phyloP scores from a whole-genome alignment of 805 yeast genomes.

The Zygosaccharomyces bisporus region DNA sequence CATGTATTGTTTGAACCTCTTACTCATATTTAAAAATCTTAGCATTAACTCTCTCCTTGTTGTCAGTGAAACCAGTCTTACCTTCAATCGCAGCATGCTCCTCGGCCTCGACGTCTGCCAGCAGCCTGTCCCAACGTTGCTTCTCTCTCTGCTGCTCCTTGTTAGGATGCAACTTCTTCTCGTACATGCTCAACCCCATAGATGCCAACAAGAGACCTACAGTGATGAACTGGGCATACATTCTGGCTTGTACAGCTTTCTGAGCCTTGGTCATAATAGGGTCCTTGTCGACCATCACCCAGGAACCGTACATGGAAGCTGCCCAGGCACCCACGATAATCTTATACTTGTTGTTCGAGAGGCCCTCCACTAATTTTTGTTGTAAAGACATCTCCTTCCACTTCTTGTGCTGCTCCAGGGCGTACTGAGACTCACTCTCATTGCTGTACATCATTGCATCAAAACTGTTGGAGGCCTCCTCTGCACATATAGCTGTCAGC shows the following conservation, averaged over 20 bases:
- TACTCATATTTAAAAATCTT: slow-evolving; percentile 32
- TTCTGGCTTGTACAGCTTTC: slow-evolving; percentile 83
- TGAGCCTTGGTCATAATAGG: slow-evolving; percentile 71
- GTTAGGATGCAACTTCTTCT: slow-evolving; percentile 50
- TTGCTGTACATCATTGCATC: slow-evolving; percentile 59
- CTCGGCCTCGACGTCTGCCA: slow-evolving; percentile 43
- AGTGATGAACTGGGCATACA: slow-evolving; percentile 83
- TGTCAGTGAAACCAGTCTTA: slow-evolving; percentile 26
- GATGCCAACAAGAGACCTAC: slow-evolving; percentile 68
- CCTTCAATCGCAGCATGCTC: slow-evolving; percentile 27
- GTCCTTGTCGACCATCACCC: slow-evolving; percentile 69
- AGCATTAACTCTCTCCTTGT: slow-evolving; percentile 39
- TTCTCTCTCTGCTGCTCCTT: slow-evolving; percentile 35
- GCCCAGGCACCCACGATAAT: slow-evolving; percentile 76
- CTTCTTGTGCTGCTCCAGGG: slow-evolving; percentile 44
- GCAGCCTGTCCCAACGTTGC: slow-evolving; percentile 47
- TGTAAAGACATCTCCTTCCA: slow-evolving; percentile 48
- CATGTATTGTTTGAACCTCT: not conserved
- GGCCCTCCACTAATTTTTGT: slow-evolving; percentile 49
- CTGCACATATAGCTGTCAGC: slow-evolving; percentile 61
- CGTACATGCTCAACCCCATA: slow-evolving; percentile 61
- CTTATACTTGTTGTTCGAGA: slow-evolving; percentile 57
- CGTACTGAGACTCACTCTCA: slow-evolving; percentile 37
- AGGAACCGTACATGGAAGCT: slow-evolving; percentile 73
- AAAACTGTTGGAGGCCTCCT: slow-evolving; percentile 62